Conservation (phyloP, 2,329 filamentous ascomycete species). For the Fusarium domesticum region DNA sequence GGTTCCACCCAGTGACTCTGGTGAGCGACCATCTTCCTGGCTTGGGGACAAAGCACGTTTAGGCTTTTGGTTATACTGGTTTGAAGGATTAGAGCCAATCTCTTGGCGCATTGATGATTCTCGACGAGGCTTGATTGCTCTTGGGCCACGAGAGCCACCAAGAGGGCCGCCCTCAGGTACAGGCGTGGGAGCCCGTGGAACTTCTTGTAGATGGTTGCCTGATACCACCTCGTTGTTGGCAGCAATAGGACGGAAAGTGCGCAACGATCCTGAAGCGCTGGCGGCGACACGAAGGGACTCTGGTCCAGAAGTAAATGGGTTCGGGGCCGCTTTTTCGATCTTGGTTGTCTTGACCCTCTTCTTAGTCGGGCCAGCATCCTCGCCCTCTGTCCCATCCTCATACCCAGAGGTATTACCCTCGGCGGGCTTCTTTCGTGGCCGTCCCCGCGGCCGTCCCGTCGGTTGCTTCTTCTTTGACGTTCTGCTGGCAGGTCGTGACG, state of each 20-base stretch:
- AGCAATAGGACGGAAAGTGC: conserved; percentile 73
- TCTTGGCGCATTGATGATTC: conserved; percentile 58
- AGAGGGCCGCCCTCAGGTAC: conserved; percentile 52
- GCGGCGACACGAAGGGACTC: conserved; percentile 87
- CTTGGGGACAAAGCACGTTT: conserved; percentile 41
- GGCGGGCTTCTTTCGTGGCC: conserved; percentile 52
- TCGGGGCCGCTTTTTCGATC: conserved; percentile 68
- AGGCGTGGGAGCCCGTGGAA: conserved; percentile 75
- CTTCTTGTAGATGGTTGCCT: conserved; percentile 61
- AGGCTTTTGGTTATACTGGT: conserved; percentile 39
- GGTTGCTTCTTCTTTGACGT: conserved; percentile 48
- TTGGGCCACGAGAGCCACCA: conserved; percentile 23
- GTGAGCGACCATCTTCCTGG: conserved; percentile 52
- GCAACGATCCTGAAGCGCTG: conserved; percentile 83
- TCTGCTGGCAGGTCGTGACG: conserved; percentile 59
- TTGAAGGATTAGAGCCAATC: conserved; percentile 45
- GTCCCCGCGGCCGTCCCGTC: conserved; percentile 55
- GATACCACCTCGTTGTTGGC: conserved; percentile 43
- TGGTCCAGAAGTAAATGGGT: conserved; percentile 67
- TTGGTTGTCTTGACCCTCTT: conserved; percentile 80
- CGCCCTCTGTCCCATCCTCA: conserved; percentile 63
- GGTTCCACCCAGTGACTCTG: conserved; percentile 52
- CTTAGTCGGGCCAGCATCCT: conserved; percentile 47
- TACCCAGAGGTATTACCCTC: conserved; percentile 72
- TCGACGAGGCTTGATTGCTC: conserved; percentile 47